phyloP scores from a whole-genome alignment of 352 stramenopile species.

The Globisporangium solare region DNA sequence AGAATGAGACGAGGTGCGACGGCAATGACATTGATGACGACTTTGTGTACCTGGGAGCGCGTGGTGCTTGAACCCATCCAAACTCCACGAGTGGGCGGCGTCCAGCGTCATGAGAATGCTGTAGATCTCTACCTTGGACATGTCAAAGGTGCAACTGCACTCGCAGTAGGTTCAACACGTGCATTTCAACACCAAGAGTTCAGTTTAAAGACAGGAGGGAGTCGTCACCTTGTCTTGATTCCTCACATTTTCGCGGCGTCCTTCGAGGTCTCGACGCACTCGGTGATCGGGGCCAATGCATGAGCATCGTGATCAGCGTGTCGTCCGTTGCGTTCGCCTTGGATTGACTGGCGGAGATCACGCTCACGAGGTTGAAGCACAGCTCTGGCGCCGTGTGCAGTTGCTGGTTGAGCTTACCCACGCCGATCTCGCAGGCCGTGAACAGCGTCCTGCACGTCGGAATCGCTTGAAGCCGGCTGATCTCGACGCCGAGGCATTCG shows the following conservation, averaged over 20 bases:
- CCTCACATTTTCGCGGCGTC: too few relatives aligned
- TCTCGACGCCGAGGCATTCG: constrained; percentile 52
- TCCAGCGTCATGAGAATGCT: constrained; percentile 53
- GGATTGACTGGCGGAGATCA: constrained; percentile 64
- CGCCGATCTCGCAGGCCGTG: constrained; percentile 35
- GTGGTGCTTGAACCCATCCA: constrained; percentile 63
- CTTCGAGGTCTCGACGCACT: constrained; percentile 18
- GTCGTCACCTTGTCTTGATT: too few relatives aligned
- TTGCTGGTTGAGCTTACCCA: constrained; percentile 52
- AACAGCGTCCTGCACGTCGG: constrained; percentile 37
- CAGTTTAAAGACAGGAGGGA: not conserved
- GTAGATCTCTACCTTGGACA: constrained; percentile 58
- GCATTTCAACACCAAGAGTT: not conserved
- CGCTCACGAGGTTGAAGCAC: constrained; percentile 40
- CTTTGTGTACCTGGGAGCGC: constrained; percentile 30
- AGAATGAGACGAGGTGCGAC: not conserved
- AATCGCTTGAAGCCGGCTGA: constrained; percentile 26
- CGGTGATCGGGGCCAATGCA: constrained; percentile 43
- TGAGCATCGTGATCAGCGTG: constrained; percentile 48
- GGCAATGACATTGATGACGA: not conserved
- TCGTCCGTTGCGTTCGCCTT: constrained; percentile 26
- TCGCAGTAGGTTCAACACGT: not conserved
- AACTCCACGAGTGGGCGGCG: constrained; percentile 19
- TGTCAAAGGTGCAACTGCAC: constrained; percentile 54
- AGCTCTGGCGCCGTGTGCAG: constrained; percentile 17